Evolutionary conservation across 805 yeast genomes (phyloP), one percentile per base, ranked within the genome.

Genomic region (Hanseniaspora clermontiae): DNA sequence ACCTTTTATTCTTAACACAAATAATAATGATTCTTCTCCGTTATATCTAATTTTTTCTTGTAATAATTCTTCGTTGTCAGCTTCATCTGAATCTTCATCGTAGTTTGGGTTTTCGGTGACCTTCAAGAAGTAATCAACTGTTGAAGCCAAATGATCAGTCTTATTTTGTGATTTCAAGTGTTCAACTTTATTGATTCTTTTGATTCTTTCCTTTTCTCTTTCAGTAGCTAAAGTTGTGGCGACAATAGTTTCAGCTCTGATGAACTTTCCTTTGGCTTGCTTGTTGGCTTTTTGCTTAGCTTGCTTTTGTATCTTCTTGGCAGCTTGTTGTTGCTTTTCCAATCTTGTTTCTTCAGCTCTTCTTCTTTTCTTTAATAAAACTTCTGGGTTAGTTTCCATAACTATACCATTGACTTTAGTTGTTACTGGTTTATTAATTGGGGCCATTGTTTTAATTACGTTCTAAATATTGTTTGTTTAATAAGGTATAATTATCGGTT

Each of bases 281-380:
- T 73, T 71, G 59, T 71, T 68, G 54, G 67, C 69, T 60, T 74
- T 76, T 66, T 72, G 73, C 60, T 69, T 69, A 59, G 74, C 70
- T 60, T 72, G 74, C 50, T 72, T 75, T 55, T 74, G 75, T 45
- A 71, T 72, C 67, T 77, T 79, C 63, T 73, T 70, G 60, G 74
- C 74, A 15, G 82, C 82, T 56, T 76, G 75, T 61, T 82, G 85
- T 68, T 84, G 91, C 65, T 83, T 85, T 67, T 82, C 86, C 55
- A 84, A 63, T 67, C 89, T 77, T 61, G 82, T 73, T 68, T 84
- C 74, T 67, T 85, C 91, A 59, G 83, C 84, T 65, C 83, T 79
- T 73, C 84, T 86, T 71, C 95, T 80, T 73, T 85, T 86, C 65
- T 82, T 80, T 60, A 86, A 75, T 62, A 86, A 78, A 57, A 86